Evolutionary conservation across 2,329 filamentous ascomycete species (phyloP).

Genomic region (Nemania serpens): DNA sequence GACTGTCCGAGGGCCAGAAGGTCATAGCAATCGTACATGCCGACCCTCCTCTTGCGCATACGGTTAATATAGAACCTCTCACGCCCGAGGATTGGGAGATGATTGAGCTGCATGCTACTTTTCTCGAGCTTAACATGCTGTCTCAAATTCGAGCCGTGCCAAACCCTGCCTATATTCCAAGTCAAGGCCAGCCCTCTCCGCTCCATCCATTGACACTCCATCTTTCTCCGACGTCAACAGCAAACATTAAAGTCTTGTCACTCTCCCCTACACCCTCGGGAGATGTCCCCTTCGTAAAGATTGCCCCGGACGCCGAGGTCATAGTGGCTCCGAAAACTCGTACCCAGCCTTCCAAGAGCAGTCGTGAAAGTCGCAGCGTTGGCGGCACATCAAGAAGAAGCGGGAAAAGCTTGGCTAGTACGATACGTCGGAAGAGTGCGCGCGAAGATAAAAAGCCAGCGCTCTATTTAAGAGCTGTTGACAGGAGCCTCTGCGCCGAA

Average conservation of each 20-base stretch:
- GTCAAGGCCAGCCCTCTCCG: constrained; percentile 55
- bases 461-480: constrained; percentile 80
- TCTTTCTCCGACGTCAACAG: constrained; percentile 92
- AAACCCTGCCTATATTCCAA: constrained; percentile 71
- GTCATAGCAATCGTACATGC: constrained; percentile 75
- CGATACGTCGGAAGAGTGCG: constrained; percentile 58
- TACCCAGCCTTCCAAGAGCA: constrained; percentile 67
- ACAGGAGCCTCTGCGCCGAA: constrained; percentile 69
- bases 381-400: constrained; percentile 80
- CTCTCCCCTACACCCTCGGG: constrained; percentile 74
- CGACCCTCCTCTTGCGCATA: constrained; percentile 89
- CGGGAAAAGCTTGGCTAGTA: constrained; percentile 74
- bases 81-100: constrained; percentile 98
- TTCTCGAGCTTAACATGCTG: constrained; percentile 90
- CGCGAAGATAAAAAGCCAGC: constrained; percentile 70
- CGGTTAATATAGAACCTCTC: constrained; percentile 93
- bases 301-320: constrained; percentile 92
- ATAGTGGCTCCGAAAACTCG: constrained; percentile 95
- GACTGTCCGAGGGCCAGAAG: constrained; percentile 80
- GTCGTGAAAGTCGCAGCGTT: constrained; percentile 79
- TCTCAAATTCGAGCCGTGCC: constrained; percentile 92
- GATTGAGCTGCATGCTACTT: constrained; percentile 95
- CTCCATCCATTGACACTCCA: constrained; percentile 88
- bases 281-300: constrained; percentile 82
- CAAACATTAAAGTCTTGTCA: constrained; percentile 84